phyloP scores from a whole-genome alignment of 2,329 filamentous ascomycete species.

The Stemphylium lycopersici region DNA sequence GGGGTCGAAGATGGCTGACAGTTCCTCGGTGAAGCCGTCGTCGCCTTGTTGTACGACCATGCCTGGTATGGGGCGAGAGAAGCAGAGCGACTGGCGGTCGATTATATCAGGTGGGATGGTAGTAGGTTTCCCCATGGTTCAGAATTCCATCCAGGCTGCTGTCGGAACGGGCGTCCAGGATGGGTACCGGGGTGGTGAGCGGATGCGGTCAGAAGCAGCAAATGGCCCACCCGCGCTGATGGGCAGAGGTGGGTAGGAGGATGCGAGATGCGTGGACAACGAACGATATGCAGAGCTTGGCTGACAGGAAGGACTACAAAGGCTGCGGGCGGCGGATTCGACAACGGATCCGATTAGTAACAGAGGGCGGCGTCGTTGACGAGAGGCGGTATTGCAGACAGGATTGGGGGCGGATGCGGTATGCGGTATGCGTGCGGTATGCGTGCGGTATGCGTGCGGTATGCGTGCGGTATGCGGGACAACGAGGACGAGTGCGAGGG shows the following conservation, averaged over 20 bases:
- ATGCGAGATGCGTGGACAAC: constrained; percentile 14
- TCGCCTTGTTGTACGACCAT: constrained; percentile 54
- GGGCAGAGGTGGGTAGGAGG: constrained; percentile 14
- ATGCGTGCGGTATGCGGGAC: neutral
- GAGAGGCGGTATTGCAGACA: too few species aligned
- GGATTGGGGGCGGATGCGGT: neutral
- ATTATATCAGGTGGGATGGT: constrained; percentile 47
- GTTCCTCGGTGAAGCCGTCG: constrained; percentile 50
- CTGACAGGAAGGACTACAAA: constrained; percentile 22
- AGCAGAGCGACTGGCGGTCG: constrained; percentile 52
- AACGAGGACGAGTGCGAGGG: neutral
- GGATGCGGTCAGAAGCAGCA: constrained; percentile 15
- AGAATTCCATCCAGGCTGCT: constrained; percentile 31
- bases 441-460: too few species aligned
- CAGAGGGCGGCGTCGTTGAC: neutral
- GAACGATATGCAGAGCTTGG: constrained; percentile 17
- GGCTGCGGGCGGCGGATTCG: constrained; percentile 27
- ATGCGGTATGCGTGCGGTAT: neutral
- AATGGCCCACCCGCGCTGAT: constrained; percentile 1
- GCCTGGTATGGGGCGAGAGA: constrained; percentile 50
- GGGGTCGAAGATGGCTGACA: constrained; percentile 43
- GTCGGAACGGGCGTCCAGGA: constrained; percentile 21
- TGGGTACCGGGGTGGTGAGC: constrained; percentile 15
- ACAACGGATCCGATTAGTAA: constrained; percentile 26
- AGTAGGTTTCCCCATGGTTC: constrained; percentile 39